Percentiles rank a stretch among this genome's conserved stretches.
phyloP scores from a whole-genome alignment of 768 basidiomycete species.

The Naganishia friedmannii region DNA sequence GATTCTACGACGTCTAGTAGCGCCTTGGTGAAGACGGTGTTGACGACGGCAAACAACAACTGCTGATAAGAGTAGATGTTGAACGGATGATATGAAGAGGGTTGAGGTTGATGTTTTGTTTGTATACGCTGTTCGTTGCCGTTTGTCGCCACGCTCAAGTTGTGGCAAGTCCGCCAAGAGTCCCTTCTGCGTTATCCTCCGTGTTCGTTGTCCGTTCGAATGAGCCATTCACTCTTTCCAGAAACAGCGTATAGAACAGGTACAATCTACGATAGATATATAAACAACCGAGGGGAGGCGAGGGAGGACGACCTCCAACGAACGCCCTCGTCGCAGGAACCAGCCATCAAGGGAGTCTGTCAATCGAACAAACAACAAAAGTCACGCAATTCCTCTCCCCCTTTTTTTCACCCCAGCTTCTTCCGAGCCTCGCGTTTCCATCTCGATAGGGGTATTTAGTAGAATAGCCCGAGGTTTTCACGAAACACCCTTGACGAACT shows the following conservation, averaged over 20 bases:
- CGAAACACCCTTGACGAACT: conserved; percentile 7
- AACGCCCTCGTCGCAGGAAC: not conserved
- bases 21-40: not conserved
- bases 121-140: conserved; percentile 20
- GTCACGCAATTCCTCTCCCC: not conserved
- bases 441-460: conserved; percentile 6
- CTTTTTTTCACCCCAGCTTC: not conserved
- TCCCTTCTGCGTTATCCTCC: not conserved
- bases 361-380: not conserved
- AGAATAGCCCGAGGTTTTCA: not conserved
- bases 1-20: conserved; percentile 2
- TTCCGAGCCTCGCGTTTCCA: not conserved
- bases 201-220: not conserved
- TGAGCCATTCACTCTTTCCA: not conserved
- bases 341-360: not conserved
- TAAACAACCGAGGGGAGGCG: not conserved
- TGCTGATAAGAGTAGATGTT: conserved; percentile 11
- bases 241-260: not conserved
- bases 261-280: not conserved
- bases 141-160: conserved; percentile 6
- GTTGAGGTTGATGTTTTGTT: not conserved
- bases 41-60: not conserved
- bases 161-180: not conserved
- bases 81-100: not conserved
- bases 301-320: not conserved